Evolutionary conservation across 768 basidiomycete species (phyloP).

Genomic region (Hericium alpestre): DNA sequence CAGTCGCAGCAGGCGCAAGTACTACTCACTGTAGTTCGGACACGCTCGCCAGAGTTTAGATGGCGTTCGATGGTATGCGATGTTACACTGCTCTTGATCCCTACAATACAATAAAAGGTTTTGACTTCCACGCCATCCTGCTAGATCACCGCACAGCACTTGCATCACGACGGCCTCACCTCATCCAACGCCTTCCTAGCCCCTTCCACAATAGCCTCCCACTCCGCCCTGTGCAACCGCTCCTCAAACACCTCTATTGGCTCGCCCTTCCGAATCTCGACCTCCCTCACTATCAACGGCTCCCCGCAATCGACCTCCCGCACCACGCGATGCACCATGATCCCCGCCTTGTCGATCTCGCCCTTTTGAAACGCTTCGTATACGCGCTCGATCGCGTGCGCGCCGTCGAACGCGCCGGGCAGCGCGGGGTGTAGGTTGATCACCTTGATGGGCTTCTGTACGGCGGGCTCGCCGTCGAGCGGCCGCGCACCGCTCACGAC

Average conservation of each 20-base stretch:
- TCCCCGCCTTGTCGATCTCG: conserved; percentile 68
- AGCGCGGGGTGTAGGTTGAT: conserved; percentile 97
- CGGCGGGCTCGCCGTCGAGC: conserved; percentile 20
- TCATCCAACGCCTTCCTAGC: conserved; percentile 60
- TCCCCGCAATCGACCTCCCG: conserved; percentile 89
- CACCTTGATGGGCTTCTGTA: conserved; percentile 47
- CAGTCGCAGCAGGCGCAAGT: too few relatives aligned
- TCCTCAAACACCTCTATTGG: conserved; percentile 59
- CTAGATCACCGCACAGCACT: not conserved
- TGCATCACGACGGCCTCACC: conserved; percentile 11
- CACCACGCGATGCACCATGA: conserved; percentile 91
- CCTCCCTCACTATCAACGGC: conserved; percentile 72
- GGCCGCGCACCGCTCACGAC: conserved; percentile 37
- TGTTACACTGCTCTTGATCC: too few relatives aligned
- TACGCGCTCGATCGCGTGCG: conserved; percentile 82
- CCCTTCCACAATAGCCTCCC: conserved; percentile 84
- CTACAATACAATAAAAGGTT: too few relatives aligned
- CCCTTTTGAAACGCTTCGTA: conserved; percentile 81
- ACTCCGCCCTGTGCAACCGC: conserved; percentile 75
- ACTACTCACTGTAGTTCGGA: too few relatives aligned
- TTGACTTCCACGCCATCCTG: not conserved
- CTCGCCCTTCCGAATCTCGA: conserved; percentile 67
- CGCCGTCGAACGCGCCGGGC: conserved; percentile 92
- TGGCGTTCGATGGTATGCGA: too few relatives aligned
- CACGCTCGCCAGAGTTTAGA: too few relatives aligned